phyloP scores from a whole-genome alignment of 768 basidiomycete species.

The Tylopilus sp. region DNA sequence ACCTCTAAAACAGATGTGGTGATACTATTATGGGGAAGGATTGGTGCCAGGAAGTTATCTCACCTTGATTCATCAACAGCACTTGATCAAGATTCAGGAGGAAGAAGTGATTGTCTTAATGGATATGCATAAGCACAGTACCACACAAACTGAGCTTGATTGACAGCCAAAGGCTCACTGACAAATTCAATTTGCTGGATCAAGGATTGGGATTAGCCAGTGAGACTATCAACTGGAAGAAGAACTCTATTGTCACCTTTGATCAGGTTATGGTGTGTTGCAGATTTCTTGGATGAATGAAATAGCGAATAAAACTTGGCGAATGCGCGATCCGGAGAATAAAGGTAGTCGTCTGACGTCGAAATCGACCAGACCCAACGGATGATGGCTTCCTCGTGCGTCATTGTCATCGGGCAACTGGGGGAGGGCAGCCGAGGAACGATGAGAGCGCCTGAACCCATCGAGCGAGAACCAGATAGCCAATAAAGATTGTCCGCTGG shows the following conservation, averaged over 20 bases:
- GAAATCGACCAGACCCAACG: constrained; percentile 22
- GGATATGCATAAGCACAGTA: constrained; percentile 20
- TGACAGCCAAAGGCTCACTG: constrained; percentile 18
- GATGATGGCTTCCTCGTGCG: constrained; percentile 17
- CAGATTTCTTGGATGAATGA: neutral
- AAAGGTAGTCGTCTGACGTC: constrained; percentile 10
- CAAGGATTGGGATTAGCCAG: neutral
- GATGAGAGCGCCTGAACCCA: constrained; percentile 10
- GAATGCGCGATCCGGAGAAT: neutral
- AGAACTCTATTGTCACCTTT: constrained; percentile 4
- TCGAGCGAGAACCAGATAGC: constrained; percentile 3
- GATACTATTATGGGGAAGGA: too few relatives aligned
- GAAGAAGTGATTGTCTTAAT: constrained; percentile 15
- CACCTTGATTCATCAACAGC: too few relatives aligned
- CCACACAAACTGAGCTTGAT: neutral
- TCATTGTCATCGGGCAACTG: constrained; percentile 13
- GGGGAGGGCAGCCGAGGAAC: constrained; percentile 29
- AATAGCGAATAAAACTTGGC: neutral
- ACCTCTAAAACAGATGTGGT: too few relatives aligned
- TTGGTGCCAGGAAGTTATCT: too few relatives aligned
- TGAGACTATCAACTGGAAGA: constrained; percentile 17
- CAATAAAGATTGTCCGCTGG: too few relatives aligned
- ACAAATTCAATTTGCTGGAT: neutral
- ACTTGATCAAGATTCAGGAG: constrained; percentile 10
- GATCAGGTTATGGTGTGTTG: constrained; percentile 4